Evolutionary conservation across 176 grass and related monocot genomes (phyloP).

Genomic region (Lolium perenne): DNA sequence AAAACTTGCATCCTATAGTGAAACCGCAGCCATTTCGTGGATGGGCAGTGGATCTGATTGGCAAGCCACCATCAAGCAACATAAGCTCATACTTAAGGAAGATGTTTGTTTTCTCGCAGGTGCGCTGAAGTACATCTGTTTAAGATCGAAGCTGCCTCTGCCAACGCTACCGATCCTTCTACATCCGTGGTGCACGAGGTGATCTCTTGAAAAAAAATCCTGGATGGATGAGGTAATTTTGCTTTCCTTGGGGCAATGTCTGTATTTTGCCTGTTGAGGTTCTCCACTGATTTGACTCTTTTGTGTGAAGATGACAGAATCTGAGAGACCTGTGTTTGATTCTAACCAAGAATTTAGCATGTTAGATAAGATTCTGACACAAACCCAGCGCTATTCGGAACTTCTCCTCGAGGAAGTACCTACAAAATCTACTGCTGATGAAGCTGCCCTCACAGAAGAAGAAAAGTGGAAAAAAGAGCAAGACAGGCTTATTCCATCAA

Average conservation of each 20-base stretch:
- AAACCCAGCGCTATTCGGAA: neutral
- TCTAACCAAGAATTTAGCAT: neutral
- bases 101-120: too few species aligned
- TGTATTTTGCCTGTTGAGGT: neutral
- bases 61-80: neutral
- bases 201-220: neutral
- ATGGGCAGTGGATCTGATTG: neutral
- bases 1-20: neutral
- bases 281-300: neutral
- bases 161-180: neutral
- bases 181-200: neutral
- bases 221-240: neutral
- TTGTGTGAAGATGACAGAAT: neutral
- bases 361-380: neutral
- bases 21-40: neutral
- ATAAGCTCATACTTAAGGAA: neutral
- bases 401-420: neutral
- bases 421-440: slow-evolving; percentile 31
- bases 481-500: slow-evolving; percentile 66
- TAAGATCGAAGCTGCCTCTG: neutral
- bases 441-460: slow-evolving; percentile 64
- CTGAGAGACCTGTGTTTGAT: neutral
- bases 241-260: neutral
- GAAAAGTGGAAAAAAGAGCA: slow-evolving; percentile 74
- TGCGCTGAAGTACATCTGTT: too few species aligned